Conservation (phyloP, 2,329 filamentous ascomycete genomes). For the Xylaria sp. region DNA sequence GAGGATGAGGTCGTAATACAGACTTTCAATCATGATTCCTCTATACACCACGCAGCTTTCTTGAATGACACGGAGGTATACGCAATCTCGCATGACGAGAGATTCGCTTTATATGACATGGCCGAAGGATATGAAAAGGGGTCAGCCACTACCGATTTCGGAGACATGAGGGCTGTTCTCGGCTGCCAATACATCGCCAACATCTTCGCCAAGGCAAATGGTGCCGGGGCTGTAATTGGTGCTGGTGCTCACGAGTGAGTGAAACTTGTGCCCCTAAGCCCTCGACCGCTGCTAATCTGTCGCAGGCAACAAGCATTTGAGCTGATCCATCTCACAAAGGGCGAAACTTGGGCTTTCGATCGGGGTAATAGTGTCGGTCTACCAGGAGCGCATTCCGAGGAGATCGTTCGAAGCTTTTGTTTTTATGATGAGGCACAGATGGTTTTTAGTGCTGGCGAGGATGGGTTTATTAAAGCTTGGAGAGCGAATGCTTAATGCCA, state of each 20-base stretch:
- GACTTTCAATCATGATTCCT: constrained; percentile 81
- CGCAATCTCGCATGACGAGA: constrained; percentile 82
- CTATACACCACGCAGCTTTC: constrained; percentile 80
- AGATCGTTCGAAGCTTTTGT: constrained; percentile 72
- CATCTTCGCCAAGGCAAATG: constrained; percentile 69
- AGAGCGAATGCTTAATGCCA: constrained; percentile 52
- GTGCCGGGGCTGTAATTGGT: constrained; percentile 69
- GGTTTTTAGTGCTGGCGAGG: constrained; percentile 69
- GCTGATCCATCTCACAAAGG: constrained; percentile 68
- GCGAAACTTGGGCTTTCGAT: constrained; percentile 64
- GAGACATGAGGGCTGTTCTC: constrained; percentile 74
- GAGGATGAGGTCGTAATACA: constrained; percentile 83
- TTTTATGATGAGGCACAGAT: constrained; percentile 70
- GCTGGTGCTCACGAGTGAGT: constrained; percentile 75
- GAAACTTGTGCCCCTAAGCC: neutral
- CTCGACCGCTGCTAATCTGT: constrained; percentile 21
- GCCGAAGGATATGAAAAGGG: constrained; percentile 72
- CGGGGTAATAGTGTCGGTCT: constrained; percentile 67
- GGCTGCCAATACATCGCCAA: constrained; percentile 80
- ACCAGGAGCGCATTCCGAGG: constrained; percentile 70
- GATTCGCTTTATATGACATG: constrained; percentile 77
- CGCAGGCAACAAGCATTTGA: constrained; percentile 63
- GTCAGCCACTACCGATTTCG: constrained; percentile 67
- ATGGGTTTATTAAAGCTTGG: constrained; percentile 69
- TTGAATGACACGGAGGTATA: constrained; percentile 73